Evolutionary conservation across 768 basidiomycete genomes (phyloP).

Genomic region (Pisolithus albus): DNA sequence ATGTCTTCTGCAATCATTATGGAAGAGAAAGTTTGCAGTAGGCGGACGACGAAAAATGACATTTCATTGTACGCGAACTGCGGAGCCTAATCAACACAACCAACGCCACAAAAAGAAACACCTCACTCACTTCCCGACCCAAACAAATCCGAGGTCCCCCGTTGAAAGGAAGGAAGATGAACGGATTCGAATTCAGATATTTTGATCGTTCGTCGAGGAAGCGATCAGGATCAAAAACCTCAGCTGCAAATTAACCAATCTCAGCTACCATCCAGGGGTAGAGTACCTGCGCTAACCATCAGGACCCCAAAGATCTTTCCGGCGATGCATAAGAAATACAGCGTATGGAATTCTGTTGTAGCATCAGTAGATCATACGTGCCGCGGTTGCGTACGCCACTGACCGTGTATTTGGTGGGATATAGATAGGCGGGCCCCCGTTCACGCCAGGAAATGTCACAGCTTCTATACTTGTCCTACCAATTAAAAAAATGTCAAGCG

Average conservation of each 20-base stretch:
- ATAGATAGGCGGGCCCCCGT: conserved; percentile 24
- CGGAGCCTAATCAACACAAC: conserved; percentile 1
- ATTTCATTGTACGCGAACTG: conserved; percentile 63
- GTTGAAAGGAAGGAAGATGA: conserved; percentile 66
- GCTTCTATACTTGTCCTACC: conserved; percentile 20
- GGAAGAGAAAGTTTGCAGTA: conserved; percentile 48
- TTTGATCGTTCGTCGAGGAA: conserved; percentile 55
- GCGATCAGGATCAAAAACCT: conserved; percentile 57
- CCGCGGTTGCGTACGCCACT: neutral
- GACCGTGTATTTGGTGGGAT: conserved; percentile 28
- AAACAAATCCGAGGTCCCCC: conserved; percentile 62
- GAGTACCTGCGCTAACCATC: conserved; percentile 19
- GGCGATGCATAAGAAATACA: conserved; percentile 32
- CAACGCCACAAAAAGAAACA: neutral
- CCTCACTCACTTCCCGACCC: conserved; percentile 35
- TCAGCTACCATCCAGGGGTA: neutral
- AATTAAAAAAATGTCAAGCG: neutral
- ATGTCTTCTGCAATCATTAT: conserved; percentile 40
- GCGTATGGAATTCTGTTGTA: conserved; percentile 8
- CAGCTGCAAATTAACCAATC: conserved; percentile 9
- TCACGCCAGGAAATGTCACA: conserved; percentile 16
- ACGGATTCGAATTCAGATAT: conserved; percentile 52
- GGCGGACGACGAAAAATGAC: conserved; percentile 55
- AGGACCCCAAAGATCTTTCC: conserved; percentile 34
- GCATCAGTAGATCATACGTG: neutral